phyloP scores from a whole-genome alignment of 768 basidiomycete genomes.

The Coprinellus aureogranulatus region DNA sequence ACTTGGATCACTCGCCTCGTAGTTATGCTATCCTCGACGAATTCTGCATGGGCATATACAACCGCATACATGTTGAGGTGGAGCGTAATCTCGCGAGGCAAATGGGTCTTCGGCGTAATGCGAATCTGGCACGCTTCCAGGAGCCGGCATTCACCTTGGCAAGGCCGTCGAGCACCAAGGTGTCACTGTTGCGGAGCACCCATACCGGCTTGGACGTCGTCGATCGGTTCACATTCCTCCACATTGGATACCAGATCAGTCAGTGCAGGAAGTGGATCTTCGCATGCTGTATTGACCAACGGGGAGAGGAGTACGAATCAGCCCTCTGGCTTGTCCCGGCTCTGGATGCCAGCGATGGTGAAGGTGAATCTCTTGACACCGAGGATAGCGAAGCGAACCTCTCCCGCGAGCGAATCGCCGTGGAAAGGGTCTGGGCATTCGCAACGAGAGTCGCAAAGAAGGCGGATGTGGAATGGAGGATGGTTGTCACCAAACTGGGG shows the following conservation, averaged over 20 bases:
- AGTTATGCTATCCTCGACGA: constrained; percentile 43
- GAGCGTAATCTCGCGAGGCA: constrained; percentile 59
- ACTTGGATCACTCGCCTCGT: constrained; percentile 42
- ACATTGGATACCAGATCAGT: constrained; percentile 71
- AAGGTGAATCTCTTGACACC: constrained; percentile 7
- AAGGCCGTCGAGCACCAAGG: constrained; percentile 37
- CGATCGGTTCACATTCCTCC: constrained; percentile 56
- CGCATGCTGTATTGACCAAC: constrained; percentile 71
- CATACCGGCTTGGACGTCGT: constrained; percentile 42
- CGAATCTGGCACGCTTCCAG: constrained; percentile 37
- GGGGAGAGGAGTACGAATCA: constrained; percentile 71
- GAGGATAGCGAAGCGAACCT: constrained; percentile 33
- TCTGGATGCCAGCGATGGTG: constrained; percentile 28
- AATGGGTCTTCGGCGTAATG: constrained; percentile 28
- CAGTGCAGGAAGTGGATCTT: constrained; percentile 74
- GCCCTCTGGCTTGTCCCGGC: constrained; percentile 62
- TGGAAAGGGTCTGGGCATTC: constrained; percentile 71
- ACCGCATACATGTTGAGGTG: constrained; percentile 61
- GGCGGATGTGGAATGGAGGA: constrained; percentile 77
- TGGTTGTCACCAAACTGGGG: constrained; percentile 71
- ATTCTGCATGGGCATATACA: constrained; percentile 66
- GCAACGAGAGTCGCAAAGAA: constrained; percentile 56
- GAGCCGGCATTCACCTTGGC: constrained; percentile 67
- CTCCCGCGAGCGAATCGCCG: constrained; percentile 31
- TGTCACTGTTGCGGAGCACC: constrained; percentile 35